A percentile compares a stretch with the other conserved stretches of the same genome.
Conservation (phyloP, 352 stramenopile species). For the Pythium apleroticum region DNA sequence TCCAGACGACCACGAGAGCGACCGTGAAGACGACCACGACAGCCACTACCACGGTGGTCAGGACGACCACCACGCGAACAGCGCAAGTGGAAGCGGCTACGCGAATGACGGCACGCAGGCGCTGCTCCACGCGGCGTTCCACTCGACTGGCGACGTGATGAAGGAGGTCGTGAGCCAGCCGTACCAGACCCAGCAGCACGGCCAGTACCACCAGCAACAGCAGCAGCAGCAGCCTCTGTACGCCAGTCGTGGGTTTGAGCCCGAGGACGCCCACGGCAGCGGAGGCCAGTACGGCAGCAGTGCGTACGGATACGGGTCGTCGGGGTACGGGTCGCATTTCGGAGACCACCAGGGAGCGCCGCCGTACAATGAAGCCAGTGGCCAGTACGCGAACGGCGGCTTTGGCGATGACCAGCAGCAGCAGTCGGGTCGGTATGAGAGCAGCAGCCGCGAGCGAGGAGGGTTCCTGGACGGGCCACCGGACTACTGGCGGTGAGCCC, state of each 20-base stretch:
- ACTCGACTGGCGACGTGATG: conserved; percentile 78
- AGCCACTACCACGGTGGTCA: conserved; percentile 24
- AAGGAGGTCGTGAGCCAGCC: conserved; percentile 57
- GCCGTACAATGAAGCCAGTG: conserved; percentile 12
- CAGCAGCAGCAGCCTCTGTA: conserved; percentile 36
- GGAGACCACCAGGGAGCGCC: conserved; percentile 18
- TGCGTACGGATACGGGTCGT: conserved; percentile 33
- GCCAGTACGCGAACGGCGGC: conserved; percentile 17
- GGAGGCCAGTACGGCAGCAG: conserved; percentile 8
- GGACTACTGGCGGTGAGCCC: conserved; percentile 26
- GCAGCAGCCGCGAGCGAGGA: conserved; percentile 9
- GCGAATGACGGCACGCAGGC: conserved; percentile 61
- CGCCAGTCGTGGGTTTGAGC: conserved; percentile 56
- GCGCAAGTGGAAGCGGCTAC: conserved; percentile 25
- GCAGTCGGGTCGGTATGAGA: conserved; percentile 18
- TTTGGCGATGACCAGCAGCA: conserved; percentile 20
- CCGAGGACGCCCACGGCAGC: conserved; percentile 48
- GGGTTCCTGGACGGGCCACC: conserved; percentile 25
- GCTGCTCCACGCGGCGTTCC: conserved; percentile 64
- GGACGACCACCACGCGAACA: conserved; percentile 31
- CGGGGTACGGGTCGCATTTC: conserved; percentile 31
- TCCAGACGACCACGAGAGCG: conserved; percentile 24
- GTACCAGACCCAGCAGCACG: conserved; percentile 34
- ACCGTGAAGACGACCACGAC: conserved; percentile 23
- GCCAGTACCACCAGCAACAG: conserved; percentile 29